Base-by-base conservation (phyloP, 2,329 filamentous ascomycete species). In the Microsporum ferrugineum region DNA sequence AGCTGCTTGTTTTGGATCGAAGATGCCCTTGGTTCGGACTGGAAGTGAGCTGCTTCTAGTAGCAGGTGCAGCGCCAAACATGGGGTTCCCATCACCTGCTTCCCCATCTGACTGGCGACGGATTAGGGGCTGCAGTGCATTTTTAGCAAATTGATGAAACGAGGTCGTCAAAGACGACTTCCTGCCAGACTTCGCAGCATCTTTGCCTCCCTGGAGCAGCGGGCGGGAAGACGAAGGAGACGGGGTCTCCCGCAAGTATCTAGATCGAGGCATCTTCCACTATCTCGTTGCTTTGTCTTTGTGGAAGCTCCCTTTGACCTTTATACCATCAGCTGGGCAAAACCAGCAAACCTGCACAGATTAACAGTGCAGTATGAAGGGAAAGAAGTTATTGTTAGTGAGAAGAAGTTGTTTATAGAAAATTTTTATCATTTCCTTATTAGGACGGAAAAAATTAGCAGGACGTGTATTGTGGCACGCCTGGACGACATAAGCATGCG, bases 111-210 rank as follows among this genome's bases (percentile, higher is more conserved):
- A 33, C 7, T 7, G 49, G 8, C 61, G 61, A 59, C 63, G 62
- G 27, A 61, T 51, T 45, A 65, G 56, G 10, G 61, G 60, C 58
- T 61, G 62, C 55, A 67, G 62, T n/a, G 65, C 60, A 34, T 61
- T 63, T 49, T 49, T 67, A 36, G 62, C 65, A 38, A 70, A 59
- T 2, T 58, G 58, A 17, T 69, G 65, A 12, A 70, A 57, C 31
- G 66, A 65, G 36, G 29, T 55, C 34, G 60, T 43, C 4, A 69
- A 17, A 1, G 66, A 67, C 14, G 64, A 58, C 29, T 61, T 66
- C 39, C 61, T 64, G 31, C 53, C 55, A 12, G 59, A 45, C 17
- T 63, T 61, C 56, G 63, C 65, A 33, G 55, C 17, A 14, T 17
- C 14, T n/a, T 41, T 57, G 36, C 5, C 27, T 41, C 31, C 53